These are phyloP conservation scores for Penicillium sp. DNA, from an alignment of 2,329 filamentous ascomycete species.

Conservation along the genomic window DNA sequence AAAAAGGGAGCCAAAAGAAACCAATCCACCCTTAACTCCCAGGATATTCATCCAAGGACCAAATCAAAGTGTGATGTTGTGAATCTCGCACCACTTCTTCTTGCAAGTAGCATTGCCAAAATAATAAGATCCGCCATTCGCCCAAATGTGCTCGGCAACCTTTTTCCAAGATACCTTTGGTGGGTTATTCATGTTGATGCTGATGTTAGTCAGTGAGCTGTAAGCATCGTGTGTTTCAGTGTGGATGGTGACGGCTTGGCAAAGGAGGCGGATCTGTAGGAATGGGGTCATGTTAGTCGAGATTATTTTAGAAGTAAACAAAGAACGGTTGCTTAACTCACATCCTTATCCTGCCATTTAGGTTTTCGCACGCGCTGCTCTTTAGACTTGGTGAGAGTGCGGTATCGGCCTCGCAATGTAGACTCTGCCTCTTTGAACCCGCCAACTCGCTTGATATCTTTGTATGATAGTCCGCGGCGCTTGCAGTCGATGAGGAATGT, in stretches of 20 bases:
- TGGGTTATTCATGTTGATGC: slow-evolving; percentile 14
- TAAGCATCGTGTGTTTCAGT: slow-evolving; percentile 10
- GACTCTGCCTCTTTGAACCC: slow-evolving; percentile 50
- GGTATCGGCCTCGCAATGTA: slow-evolving; percentile 49
- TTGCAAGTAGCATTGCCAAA: slow-evolving; percentile 64
- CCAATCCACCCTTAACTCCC: neutral
- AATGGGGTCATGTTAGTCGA: neutral
- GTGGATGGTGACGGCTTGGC: slow-evolving; percentile 38
- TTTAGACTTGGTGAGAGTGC: slow-evolving; percentile 48
- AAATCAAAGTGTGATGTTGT: slow-evolving; percentile 24
- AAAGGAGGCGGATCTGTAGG: slow-evolving; percentile 42
- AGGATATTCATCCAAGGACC: neutral
- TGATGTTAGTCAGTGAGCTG: neutral
- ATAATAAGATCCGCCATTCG: slow-evolving; percentile 56
- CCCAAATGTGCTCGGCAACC: slow-evolving; percentile 55
- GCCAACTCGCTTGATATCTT: slow-evolving; percentile 47
- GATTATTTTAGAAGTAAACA: neutral
- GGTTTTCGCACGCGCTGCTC: slow-evolving; percentile 49
- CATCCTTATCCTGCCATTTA: slow-evolving; percentile 45
- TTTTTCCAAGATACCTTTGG: slow-evolving; percentile 60
- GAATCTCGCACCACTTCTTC: slow-evolving; percentile 59
- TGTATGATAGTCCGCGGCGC: slow-evolving; percentile 46
- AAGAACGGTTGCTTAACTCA: slow-evolving; percentile 29
- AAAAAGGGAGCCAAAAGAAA: neutral
- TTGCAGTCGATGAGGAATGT: slow-evolving; percentile 44